Base-by-base conservation (phyloP, 306 rosid genomes). In the Rosa rugosa region DNA sequence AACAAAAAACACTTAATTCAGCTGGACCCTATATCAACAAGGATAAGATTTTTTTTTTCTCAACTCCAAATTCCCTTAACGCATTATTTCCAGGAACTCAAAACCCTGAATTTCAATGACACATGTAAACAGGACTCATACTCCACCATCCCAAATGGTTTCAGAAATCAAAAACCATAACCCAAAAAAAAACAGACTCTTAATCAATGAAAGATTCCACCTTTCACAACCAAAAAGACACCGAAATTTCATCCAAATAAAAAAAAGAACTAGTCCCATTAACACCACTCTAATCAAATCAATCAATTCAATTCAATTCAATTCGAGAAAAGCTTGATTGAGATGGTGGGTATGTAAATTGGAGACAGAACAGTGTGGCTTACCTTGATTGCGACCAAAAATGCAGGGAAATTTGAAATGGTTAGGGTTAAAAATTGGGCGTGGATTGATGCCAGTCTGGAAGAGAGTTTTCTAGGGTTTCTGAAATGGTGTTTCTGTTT, bases 381-480 rank as follows among this genome's bases (percentile, higher is more conserved):
- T 81, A 84, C 87, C 85, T 84, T 41, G 59, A 75, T 53, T 10
- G 59, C 23, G 69, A 66, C 75, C 77, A 54, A 11, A 57, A 83
- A 83, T 83, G 86, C 81, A 79, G 83, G 53, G 78, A 23, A 46
- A 75, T n/a, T 34, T 41, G 38, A 70, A 53, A 0, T 60, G 14
- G 53, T 13, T 1, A 10, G 22, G 46, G 77, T 49, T 54, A 14
- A 17, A 49, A 11, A 18, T 31, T 46, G 66, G 67, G 47, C 72
- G 44, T 23, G 44, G 53, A 22, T 46, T 11, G 53, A 22, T 46
- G n/a, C n/a, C n/a, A n/a, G n/a, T n/a, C 27, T 16, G 34, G 69
- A 59, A 71, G 70, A 22, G 67, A 62, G 17, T 3, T 60, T 23
- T 60, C 73, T 85, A 82, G 88, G 88, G 83, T 84, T 85, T 82